Evolutionary conservation across 768 basidiomycete species (phyloP), one percentile per base, ranked within the genome.

Genomic region (Strobilomyces confusus): DNA sequence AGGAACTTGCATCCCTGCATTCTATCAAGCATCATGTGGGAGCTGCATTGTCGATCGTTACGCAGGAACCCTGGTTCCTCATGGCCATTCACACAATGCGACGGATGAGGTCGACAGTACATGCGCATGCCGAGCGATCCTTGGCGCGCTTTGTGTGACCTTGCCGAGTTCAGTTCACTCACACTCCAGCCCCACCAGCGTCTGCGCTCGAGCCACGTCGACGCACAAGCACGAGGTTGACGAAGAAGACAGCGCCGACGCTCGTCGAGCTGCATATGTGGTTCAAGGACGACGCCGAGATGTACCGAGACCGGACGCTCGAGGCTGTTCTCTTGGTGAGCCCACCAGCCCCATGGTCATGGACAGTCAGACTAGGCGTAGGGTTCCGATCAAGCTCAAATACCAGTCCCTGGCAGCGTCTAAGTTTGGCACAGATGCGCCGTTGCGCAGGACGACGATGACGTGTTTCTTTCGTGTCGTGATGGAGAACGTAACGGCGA

Each of bases 361-460:
- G 26, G 26, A 26, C 29, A 38, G 49, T 6, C 1, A 38, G 29
- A 8, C 26, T 30, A 92, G 89, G 87, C 93, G 0, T 94, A 90
- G 89, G 5, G 86, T 95, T 32, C 94, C 95, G 2, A 83, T 98
- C 66, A 93, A 94, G 64, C 74, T 98, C 58, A 95, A 95, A 69
- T 95, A 98, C 58, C 92, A 95, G 33, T 97, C 94, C 67, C 95
- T 95, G 0, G 73, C 89, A 0, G 81, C 95, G 0, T 92, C 88
- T 36, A 93, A 87, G 64, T 92, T 83, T 64, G 92, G 91, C 3
- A 86, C 90, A 48, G 95, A 95, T 62, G 72, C 70, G 20, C 93
- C 95, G 0, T 72, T 99, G 3, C 98, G 95, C 95, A 95, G 93
- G 72, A 94, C 92, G 0, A 95, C 93, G n/a, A 92, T 89, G 2